phyloP scores from a whole-genome alignment of 306 rosid species.

The Cucurbita moschata region DNA sequence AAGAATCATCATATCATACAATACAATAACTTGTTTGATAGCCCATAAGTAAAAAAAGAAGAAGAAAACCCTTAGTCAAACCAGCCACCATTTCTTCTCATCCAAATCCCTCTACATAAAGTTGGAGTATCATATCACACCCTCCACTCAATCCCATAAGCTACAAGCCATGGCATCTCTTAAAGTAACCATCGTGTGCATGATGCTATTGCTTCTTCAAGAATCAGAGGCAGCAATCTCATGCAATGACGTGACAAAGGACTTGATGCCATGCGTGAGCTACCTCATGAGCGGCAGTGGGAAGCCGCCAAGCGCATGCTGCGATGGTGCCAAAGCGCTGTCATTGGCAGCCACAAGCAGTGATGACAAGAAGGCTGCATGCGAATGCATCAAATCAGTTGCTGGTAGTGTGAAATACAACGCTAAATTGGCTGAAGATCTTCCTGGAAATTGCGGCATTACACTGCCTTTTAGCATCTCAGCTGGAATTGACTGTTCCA shows the following conservation, averaged over 20 bases:
- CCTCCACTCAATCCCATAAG: background rate
- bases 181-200: background rate
- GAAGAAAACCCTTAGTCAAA: background rate
- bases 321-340: slow-evolving; percentile 50
- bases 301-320: slow-evolving; percentile 50
- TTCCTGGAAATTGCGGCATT: slow-evolving; percentile 59
- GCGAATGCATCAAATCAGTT: slow-evolving; percentile 48
- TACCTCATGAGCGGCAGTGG: slow-evolving; percentile 60
- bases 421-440: slow-evolving; percentile 39
- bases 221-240: slow-evolving; percentile 42
- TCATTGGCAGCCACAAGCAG: slow-evolving; percentile 34
- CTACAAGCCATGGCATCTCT: slow-evolving; percentile 19
- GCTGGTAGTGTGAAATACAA: slow-evolving; percentile 32
- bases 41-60: background rate
- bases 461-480: slow-evolving; percentile 27
- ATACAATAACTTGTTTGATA: background rate
- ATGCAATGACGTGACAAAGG: slow-evolving; percentile 41
- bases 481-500: slow-evolving; percentile 51
- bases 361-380: slow-evolving; percentile 45
- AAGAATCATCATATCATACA: background rate
- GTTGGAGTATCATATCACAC: background rate
- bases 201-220: slow-evolving; percentile 16
- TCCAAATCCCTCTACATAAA: background rate
- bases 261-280: slow-evolving; percentile 48
- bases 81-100: background rate